phyloP scores from a whole-genome alignment of 768 basidiomycete genomes.

The Tremella fuciformis region DNA sequence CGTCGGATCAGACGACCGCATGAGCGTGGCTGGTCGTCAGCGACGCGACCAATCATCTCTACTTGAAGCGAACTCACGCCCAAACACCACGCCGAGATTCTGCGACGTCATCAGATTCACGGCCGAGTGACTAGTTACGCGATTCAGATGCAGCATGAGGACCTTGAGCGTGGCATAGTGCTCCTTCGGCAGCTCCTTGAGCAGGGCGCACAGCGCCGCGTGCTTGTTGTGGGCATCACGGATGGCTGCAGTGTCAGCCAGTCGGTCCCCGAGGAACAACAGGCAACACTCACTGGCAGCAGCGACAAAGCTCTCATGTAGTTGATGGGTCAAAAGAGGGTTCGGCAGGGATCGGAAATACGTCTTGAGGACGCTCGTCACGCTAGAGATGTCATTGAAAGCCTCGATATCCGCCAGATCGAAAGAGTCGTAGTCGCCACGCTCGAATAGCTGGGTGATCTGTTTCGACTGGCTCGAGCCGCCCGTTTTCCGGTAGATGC shows the following conservation, averaged over 20 bases:
- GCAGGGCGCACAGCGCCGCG: slow-evolving; percentile 63
- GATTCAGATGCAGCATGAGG: slow-evolving; percentile 82
- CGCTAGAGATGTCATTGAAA: slow-evolving; percentile 95
- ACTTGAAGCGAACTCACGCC: slow-evolving; percentile 66
- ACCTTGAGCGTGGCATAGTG: slow-evolving; percentile 80
- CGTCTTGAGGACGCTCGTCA: slow-evolving; percentile 93
- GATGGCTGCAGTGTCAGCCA: slow-evolving; percentile 50
- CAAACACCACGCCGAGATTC: slow-evolving; percentile 95
- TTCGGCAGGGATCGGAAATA: slow-evolving; percentile 91
- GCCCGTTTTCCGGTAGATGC: slow-evolving; percentile 96
- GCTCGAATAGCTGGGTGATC: slow-evolving; percentile 91
- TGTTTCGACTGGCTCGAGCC: slow-evolving; percentile 86
- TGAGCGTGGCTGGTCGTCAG: slow-evolving; percentile 70
- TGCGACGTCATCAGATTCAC: slow-evolving; percentile 89
- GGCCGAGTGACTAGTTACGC: slow-evolving; percentile 65
- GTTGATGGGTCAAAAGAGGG: slow-evolving; percentile 82
- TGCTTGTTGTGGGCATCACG: slow-evolving; percentile 64
- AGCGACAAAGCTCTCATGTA: slow-evolving; percentile 84
- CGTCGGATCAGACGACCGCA: slow-evolving; percentile 79
- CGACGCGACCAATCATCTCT: not conserved
- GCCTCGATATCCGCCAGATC: slow-evolving; percentile 79
- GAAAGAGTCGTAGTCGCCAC: slow-evolving; percentile 82
- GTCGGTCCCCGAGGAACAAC: not conserved
- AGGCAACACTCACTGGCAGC: slow-evolving; percentile 59
- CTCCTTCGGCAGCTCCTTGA: slow-evolving; percentile 74